A percentile compares a stretch with the other conserved stretches of the same genome.
Evolutionary conservation across 2,329 filamentous ascomycete species (phyloP).

Genomic region (Bipolaris sorokiniana): DNA sequence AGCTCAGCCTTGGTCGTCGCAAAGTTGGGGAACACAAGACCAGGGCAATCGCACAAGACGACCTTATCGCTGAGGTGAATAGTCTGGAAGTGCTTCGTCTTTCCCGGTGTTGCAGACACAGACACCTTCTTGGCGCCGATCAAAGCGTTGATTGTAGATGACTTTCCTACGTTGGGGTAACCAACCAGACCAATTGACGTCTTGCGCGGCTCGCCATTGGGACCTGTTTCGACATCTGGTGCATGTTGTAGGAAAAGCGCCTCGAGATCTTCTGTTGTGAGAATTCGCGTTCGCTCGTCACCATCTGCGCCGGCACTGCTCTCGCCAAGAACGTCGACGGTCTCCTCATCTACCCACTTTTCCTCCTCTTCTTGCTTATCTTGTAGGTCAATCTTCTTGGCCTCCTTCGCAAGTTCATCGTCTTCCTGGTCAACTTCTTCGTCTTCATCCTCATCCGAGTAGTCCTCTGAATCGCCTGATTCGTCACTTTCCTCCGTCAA

Average conservation of each 20-base stretch:
- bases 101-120: conserved; percentile 94
- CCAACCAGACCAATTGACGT: conserved; percentile 92
- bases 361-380: conserved; percentile 52
- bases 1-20: conserved; percentile 95
- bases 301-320: conserved; percentile 44
- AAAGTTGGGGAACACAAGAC: conserved; percentile 98
- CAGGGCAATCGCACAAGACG: conserved; percentile 94
- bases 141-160: conserved; percentile 98
- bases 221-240: conserved; percentile 61
- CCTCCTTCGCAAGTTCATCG: conserved; percentile 54
- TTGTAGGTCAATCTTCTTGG: conserved; percentile 55
- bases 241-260: conserved; percentile 81
- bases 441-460: conserved; percentile 53
- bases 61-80: conserved; percentile 91
- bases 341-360: conserved; percentile 52
- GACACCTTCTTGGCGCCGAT: conserved; percentile 98
- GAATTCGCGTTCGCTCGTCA: conserved; percentile 68
- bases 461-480: conserved; percentile 31
- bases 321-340: conserved; percentile 44
- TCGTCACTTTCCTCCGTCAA: conserved; percentile 59
- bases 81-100: conserved; percentile 99
- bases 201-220: conserved; percentile 64
- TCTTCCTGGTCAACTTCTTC: conserved; percentile 57
- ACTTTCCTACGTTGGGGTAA: conserved; percentile 99
- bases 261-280: conserved; percentile 93